Evolutionary conservation across 2,329 filamentous ascomycete species (phyloP), one percentile per base, ranked within the genome.

Genomic region (Cyphellophora europaea): DNA sequence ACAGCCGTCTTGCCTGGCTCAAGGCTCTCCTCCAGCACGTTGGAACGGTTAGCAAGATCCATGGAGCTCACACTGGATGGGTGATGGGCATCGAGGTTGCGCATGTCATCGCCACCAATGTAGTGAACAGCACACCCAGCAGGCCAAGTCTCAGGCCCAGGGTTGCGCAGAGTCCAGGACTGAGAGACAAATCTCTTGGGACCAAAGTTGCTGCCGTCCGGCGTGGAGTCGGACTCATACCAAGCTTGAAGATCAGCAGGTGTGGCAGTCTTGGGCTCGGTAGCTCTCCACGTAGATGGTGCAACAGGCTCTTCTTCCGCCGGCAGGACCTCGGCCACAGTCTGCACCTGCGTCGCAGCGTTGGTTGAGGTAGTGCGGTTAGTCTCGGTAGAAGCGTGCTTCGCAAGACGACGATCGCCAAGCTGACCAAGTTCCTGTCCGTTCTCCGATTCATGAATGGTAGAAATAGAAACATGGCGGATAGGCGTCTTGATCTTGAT

Each of bases 401-500:
- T 65, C 27, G 61, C 62, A 29, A 37, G 47, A 12, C 45, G 45
- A 21, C 62, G 69, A 53, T 94, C 87, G 35, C 87, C 87, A 71
- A 93, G 77, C 23, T 69, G 57, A n/a, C 73, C 71, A 53, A 82
- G 71, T 28, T 61, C 62, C 40, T 74, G 69, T 33, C 82, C 82
- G 48, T 77, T 67, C 40, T 72, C 72, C 49, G 86, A 77, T 59
- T 93, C 85, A 35, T 81, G 82, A 44, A 82, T 71, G 6, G 89
- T 96, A 32, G 78, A 88, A 34, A 98, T 83, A 43, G 76, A 88
- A 21, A 94, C 84, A 48, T 84, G 81, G 48, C 85, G 82, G 32
- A 98, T 81, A 6, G 89, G 83, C 2, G 84, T 93, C 72, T 86
- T 93, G 69, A 98, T 87, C 66, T 94, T 95, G 67, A 98, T 87